Evolutionary conservation across 169 alveolate genomes (phyloP).

Genomic region (Prorocentrum cordatum): DNA sequence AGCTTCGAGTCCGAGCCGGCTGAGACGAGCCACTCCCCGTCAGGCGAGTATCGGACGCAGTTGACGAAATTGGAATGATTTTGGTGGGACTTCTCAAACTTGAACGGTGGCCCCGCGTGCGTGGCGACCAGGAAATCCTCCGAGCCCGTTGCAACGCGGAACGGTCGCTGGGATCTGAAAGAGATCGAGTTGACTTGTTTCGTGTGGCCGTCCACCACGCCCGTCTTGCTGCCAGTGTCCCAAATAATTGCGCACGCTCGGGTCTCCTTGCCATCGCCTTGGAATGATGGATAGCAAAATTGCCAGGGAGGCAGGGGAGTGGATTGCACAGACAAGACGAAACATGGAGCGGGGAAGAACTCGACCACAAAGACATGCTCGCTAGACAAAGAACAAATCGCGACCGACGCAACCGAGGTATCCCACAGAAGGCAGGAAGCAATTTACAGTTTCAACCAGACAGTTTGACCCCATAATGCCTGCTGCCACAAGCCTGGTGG

Average conservation of each 20-base stretch:
- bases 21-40: slow-evolving; percentile 29
- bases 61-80: slow-evolving; percentile 32
- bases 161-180: slow-evolving; percentile 40
- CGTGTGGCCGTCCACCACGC: slow-evolving; percentile 48
- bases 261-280: slow-evolving; percentile 44
- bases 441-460: too few relatives aligned
- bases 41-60: slow-evolving; percentile 42
- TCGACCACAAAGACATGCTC: too few relatives aligned
- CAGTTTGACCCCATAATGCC: too few relatives aligned
- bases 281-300: too few relatives aligned
- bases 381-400: too few relatives aligned
- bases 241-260: slow-evolving; percentile 18
- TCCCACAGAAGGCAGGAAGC: too few relatives aligned
- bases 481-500: too few relatives aligned
- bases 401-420: too few relatives aligned
- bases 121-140: slow-evolving; percentile 19
- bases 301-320: too few relatives aligned
- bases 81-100: slow-evolving; percentile 15
- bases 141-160: slow-evolving; percentile 18
- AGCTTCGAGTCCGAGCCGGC: slow-evolving; percentile 40
- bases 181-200: slow-evolving; percentile 43
- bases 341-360: too few relatives aligned
- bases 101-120: slow-evolving; percentile 55
- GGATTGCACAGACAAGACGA: too few relatives aligned
- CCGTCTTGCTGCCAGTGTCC: slow-evolving; percentile 67